Conservation (phyloP, 2,329 filamentous ascomycete genomes). For the Aspergillus sp. region DNA sequence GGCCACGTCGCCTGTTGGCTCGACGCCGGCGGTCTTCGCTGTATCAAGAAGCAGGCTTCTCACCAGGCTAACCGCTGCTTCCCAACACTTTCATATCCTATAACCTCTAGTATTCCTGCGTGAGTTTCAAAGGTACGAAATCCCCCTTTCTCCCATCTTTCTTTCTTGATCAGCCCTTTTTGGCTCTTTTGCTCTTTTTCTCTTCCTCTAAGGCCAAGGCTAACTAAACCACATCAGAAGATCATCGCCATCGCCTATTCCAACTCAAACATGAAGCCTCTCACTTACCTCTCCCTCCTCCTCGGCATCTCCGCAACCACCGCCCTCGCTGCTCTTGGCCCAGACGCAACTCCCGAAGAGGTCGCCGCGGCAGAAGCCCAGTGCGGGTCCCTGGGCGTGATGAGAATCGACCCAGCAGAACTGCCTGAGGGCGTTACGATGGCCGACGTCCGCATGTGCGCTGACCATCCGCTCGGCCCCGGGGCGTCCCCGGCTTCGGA, state of each 20-base stretch:
- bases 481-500: constrained; percentile 20
- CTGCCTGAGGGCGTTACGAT: constrained; percentile 15
- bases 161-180: constrained; percentile 3
- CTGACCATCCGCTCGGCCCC: constrained; percentile 21
- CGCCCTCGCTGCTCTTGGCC: constrained; percentile 17
- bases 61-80: constrained; percentile 8
- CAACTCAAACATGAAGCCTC: constrained; percentile 18
- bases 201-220: constrained; percentile 8
- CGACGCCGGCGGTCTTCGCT: neutral
- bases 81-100: constrained; percentile 9
- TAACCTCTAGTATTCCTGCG: constrained; percentile 11
- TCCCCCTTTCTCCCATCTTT: constrained; percentile 10
- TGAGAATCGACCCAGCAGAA: constrained; percentile 18
- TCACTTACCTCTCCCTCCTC: constrained; percentile 20
- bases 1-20: constrained; percentile 13
- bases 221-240: constrained; percentile 13
- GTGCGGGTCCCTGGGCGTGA: constrained; percentile 18
- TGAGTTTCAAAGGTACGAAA: constrained; percentile 13
- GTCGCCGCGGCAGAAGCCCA: constrained; percentile 16
- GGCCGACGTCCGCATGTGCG: constrained; percentile 19
- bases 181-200: constrained; percentile 4
- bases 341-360: constrained; percentile 18
- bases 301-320: constrained; percentile 21
- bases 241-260: constrained; percentile 7
- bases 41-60: constrained; percentile 14